Percentiles rank a stretch among this genome's conserved stretches.
Conservation (phyloP, 176 grass and related monocot species). For the Phragmites australis region DNA sequence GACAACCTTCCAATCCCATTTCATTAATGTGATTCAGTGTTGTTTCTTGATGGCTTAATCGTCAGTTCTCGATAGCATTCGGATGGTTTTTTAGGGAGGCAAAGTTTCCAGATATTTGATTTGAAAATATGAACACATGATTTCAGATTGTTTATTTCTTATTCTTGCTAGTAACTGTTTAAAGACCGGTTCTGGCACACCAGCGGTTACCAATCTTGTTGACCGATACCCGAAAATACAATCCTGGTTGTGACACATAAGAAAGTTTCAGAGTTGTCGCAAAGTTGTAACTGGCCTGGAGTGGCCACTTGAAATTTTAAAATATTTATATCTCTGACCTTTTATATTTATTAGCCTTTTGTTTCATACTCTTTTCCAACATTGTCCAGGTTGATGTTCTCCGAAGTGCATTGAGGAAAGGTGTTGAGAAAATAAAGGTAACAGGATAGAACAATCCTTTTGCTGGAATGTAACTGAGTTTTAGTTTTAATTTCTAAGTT, state of each 20-base stretch:
- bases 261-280: neutral
- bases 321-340: neutral
- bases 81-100: neutral
- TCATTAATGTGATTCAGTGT: neutral
- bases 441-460: conserved; percentile 21
- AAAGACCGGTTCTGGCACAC: neutral
- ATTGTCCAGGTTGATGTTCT: conserved; percentile 54
- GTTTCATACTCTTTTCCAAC: conserved; percentile 21
- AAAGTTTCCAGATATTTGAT: neutral
- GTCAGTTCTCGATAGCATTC: neutral
- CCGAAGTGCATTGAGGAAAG: conserved; percentile 48
- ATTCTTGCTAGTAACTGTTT: neutral
- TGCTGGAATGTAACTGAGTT: neutral
- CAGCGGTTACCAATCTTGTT: neutral
- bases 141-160: neutral
- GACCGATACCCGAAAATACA: neutral
- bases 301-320: conserved; percentile 4
- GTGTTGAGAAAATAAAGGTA: conserved; percentile 72
- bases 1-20: neutral
- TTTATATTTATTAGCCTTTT: conserved; percentile 12
- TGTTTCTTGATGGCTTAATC: neutral
- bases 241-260: neutral
- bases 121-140: neutral
- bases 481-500: neutral
- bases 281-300: neutral